Evolutionary conservation across 495 filamentous ascomycete genomes (phyloP), one percentile per base, ranked within the genome.

Genomic region (Penicillium malachiteum): DNA sequence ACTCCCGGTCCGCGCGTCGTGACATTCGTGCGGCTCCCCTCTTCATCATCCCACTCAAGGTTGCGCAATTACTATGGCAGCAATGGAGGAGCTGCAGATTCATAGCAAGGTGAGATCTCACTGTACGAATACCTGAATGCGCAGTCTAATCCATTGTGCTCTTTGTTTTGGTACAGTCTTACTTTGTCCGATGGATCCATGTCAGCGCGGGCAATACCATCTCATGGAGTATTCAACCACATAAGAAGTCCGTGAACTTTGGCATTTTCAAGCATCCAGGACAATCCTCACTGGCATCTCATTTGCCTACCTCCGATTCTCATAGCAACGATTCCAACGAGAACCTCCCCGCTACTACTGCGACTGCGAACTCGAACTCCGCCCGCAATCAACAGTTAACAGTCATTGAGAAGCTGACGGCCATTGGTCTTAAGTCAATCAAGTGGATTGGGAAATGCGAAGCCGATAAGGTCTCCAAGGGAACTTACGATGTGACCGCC

Each of bases 181-280:
- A 98, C 73, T 90, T 98, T 60, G 89, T 97, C 41, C 91, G 94
- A 63, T 98, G 95, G 95, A 88, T 97, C 58, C 84, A 89, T 63
- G 93, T 97, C 53, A 85, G 90, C 46, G 86, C 86, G 54, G 86
- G 84, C 46, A 87, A 96, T 68, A 96, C 94, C 56, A 94, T 98
- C 63, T 96, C 92, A 6, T 98, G 94, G 94, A 96, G 90, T 66
- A 85, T 97, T 21, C 90, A 97, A 63, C 95, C 94, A 7, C 91
- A 97, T 67, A 96, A 93, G 78, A 96, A 96, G 72, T 96, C 92
- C 21, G 86, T 98, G 70, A 96, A 97, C 73, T 96, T 97, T 67
- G 95, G 89, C 65, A 87, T 98, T 66, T 96, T 97, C 76, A 96
- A 96, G 64, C 94, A 97, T 68, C 93, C 94, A 14, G 90, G 90